Base-by-base conservation (phyloP, 257 asterid genomes). In the Nicotiana paniculata region DNA sequence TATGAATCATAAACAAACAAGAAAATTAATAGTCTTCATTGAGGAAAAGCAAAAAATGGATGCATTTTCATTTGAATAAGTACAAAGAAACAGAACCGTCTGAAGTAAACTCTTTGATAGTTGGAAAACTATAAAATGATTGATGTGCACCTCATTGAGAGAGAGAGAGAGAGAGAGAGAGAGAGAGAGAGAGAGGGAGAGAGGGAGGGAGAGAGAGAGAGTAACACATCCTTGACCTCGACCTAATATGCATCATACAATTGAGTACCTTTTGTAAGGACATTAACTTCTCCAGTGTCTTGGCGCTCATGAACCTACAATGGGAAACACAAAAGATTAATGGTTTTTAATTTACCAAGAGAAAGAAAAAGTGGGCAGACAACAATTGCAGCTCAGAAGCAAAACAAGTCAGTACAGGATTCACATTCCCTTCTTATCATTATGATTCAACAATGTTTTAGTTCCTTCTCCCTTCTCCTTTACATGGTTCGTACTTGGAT, bases 281-380 rank as follows among this genome's bases (percentile, higher is more conserved):
- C 91, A 84, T 96, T 93, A 83, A 96, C 98, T 89, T 94, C 99
- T 84, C 97, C 99, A 61, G 93, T 90, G 82, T 91, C 96, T 86
- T 90, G 59, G 77, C 88, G 97, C 88, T 94, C 98, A 86, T 96
- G 99, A 89, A 96, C 99, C 99, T 96, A 89, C 28, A 85, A 26
- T 24, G 16, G 8, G 4, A 24, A 48, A 74, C 79, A 74, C 4
- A 48, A 74, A 74, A 53, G 37, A 74, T 15, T 26, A 48, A 48
- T 15, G 79, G 43, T 13, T 9, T 70, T 46, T 21, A 48, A 33
- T 74, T 26, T 48, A 74, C 26, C 79, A 48, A 48, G 26, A 74
- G 1, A 24, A 74, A 74, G 43, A 74, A 48, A 46, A 74, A 48
- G 62, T 48, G 62, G 79, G 26, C 62, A 13, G 39, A 26, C 39